Base-by-base conservation (phyloP, 495 filamentous ascomycete species). In the Thermothielavioides terrestris region DNA sequence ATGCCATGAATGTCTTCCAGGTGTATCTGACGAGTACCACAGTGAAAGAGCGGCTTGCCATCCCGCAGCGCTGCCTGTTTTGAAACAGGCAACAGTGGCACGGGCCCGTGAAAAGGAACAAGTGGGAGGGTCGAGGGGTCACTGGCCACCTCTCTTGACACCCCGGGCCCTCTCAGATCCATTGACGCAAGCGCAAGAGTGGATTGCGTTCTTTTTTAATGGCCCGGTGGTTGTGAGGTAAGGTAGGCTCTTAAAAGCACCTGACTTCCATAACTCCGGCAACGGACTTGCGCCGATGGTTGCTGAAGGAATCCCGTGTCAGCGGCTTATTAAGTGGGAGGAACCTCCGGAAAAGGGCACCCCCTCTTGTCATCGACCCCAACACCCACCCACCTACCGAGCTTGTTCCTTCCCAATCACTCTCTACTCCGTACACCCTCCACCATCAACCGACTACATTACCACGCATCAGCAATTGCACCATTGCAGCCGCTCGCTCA, bases 161-260 rank as follows among this genome's bases (percentile, higher is more conserved):
- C n/a, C n/a, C n/a, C n/a, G n/a, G n/a, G n/a, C n/a, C n/a, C n/a
- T n/a, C n/a, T n/a, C n/a, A n/a, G n/a, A n/a, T 15, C 18, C 21
- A 57, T 57, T 55, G 52, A n/a, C 52, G 55, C 30, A 38, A 57
- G 52, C 47, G 28, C 42, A 54, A 50, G 25, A 52, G 51, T 54
- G 54, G 52, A 46, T 54, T 62, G 55, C 59, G 55, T 53, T 53
- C 56, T 58, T 61, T 57, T 31, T 35, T 34, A n/a, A n/a, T 37
- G 12, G 22, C 6, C 21, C 36, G 23, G 4, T n/a, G n/a, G n/a
- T n/a, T n/a, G n/a, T n/a, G n/a, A n/a, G n/a, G n/a, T n/a, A n/a
- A n/a, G n/a, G n/a, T n/a, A n/a, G n/a, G n/a, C n/a, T n/a, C n/a
- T n/a, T n/a, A n/a, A n/a, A n/a, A n/a, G n/a, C n/a, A n/a, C n/a